Conservation (phyloP, 306 rosid genomes). For the Adenanthera pavonina region DNA sequence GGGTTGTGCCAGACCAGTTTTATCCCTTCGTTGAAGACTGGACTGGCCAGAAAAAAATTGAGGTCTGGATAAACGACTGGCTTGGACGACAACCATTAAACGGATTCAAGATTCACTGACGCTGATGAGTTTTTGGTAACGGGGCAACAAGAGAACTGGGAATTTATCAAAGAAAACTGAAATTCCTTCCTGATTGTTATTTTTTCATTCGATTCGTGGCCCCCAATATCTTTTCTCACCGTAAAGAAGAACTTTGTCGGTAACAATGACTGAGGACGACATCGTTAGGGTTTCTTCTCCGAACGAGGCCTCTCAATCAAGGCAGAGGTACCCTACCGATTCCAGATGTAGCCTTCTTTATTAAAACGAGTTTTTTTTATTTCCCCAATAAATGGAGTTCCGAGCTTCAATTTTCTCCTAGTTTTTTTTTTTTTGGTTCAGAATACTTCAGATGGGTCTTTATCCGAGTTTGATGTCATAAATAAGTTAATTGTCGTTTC, state of each 20-base stretch:
- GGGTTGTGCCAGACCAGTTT: too few species aligned
- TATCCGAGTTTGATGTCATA: constrained; percentile 6
- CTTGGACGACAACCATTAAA: neutral
- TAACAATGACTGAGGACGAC: constrained; percentile 62
- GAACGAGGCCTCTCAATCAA: constrained; percentile 66
- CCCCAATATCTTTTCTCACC: neutral
- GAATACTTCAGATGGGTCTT: neutral
- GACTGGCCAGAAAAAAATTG: neutral
- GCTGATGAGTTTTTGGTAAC: constrained; percentile 10
- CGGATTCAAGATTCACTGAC: neutral
- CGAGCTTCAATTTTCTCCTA: neutral
- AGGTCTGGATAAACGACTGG: neutral
- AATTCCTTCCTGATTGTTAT: neutral
- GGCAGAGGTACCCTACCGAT: constrained; percentile 62
- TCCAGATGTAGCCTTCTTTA: neutral
- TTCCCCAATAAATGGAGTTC: neutral
- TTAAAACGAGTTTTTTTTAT: neutral
- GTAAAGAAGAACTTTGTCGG: neutral
- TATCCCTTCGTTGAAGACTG: too few species aligned
- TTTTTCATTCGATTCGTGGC: constrained; percentile 21
- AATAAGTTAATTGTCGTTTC: neutral
- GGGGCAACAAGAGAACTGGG: neutral
- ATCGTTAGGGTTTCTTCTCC: constrained; percentile 70
- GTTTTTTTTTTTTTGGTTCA: neutral
- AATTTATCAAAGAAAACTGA: neutral